Evolutionary conservation across 2,329 filamentous ascomycete species (phyloP).

Genomic region (Cercospora brassicicola): DNA sequence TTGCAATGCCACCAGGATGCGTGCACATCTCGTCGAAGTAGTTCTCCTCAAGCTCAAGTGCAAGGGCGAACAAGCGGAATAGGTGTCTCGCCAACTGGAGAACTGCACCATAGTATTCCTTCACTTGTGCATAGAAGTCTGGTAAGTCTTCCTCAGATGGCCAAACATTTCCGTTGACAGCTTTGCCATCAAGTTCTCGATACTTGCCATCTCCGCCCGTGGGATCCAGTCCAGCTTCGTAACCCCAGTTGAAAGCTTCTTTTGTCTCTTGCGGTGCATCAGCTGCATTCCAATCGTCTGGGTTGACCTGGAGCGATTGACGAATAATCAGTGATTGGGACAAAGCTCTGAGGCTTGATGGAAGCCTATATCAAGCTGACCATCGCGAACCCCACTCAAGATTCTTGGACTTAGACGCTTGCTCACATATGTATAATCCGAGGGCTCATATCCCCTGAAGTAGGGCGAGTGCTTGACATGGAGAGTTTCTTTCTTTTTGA

Average conservation of each 20-base stretch:
- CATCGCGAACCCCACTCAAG: not conserved
- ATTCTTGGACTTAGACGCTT: not conserved
- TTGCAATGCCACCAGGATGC: slow-evolving; percentile 44
- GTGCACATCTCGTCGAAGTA: slow-evolving; percentile 46
- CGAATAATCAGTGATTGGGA: not conserved
- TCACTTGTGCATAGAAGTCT: slow-evolving; percentile 42
- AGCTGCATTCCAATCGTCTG: slow-evolving; percentile 34
- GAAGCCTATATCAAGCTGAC: not conserved
- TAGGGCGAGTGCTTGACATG: slow-evolving; percentile 44
- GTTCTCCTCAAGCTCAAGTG: slow-evolving; percentile 41
- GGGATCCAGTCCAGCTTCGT: slow-evolving; percentile 44
- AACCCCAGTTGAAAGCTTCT: slow-evolving; percentile 48
- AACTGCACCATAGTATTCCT: slow-evolving; percentile 43
- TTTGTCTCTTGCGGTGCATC: slow-evolving; percentile 41
- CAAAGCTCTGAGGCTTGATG: not conserved
- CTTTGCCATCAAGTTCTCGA: slow-evolving; percentile 43
- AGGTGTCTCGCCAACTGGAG: slow-evolving; percentile 44
- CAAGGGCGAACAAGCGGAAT: slow-evolving; percentile 45
- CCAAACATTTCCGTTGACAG: slow-evolving; percentile 43
- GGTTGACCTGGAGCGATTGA: slow-evolving; percentile 32
- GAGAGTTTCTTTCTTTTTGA: slow-evolving; percentile 41
- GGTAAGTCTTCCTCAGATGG: slow-evolving; percentile 43
- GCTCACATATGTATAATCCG: slow-evolving; percentile 41
- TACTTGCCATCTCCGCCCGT: slow-evolving; percentile 46
- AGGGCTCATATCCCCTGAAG: slow-evolving; percentile 46